Percentiles rank a stretch among this genome's conserved stretches.
These are phyloP conservation scores for Backusella tuberculispora DNA, from an alignment of 192 early-diverging fungal genomes.

Conservation along the genomic window DNA sequence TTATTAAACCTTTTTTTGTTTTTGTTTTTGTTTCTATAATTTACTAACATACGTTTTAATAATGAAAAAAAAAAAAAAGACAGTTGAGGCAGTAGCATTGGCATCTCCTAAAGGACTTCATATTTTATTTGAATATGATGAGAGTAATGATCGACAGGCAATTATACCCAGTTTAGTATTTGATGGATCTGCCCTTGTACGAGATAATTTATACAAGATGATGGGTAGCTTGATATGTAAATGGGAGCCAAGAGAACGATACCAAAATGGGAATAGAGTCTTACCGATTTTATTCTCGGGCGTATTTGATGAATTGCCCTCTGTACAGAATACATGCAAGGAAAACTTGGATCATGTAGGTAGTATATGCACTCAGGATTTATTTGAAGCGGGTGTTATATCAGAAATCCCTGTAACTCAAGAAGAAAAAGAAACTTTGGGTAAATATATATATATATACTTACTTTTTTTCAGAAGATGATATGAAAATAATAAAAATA, in stretches of 20 bases:
- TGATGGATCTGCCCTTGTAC: conserved; percentile 18
- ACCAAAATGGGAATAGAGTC: conserved; percentile 17
- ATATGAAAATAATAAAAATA: not conserved
- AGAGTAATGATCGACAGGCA: not conserved
- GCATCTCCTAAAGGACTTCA: conserved; percentile 2
- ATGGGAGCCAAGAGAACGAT: conserved; percentile 20
- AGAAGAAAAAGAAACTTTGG: not conserved
- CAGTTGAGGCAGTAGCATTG: not conserved
- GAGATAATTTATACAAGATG: not conserved
- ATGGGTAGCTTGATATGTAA: conserved; percentile 11
- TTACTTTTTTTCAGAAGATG: not conserved
- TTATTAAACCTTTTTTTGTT: too few species aligned
- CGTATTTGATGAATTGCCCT: conserved; percentile 12
- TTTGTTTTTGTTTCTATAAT: too few species aligned
- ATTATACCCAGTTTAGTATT: conserved; percentile 1
- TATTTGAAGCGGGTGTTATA: conserved; percentile 20
- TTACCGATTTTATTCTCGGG: conserved; percentile 26
- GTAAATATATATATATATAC: not conserved
- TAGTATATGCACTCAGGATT: conserved; percentile 12
- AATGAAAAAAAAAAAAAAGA: not conserved
- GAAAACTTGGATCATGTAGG: not conserved
- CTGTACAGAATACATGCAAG: conserved; percentile 3
- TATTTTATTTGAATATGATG: conserved; percentile 16
- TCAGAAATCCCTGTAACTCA: not conserved
- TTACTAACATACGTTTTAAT: too few species aligned